These are phyloP conservation scores for Chaetomium fimeti DNA, from an alignment of 495 filamentous ascomycete species.

Conservation along the genomic window DNA sequence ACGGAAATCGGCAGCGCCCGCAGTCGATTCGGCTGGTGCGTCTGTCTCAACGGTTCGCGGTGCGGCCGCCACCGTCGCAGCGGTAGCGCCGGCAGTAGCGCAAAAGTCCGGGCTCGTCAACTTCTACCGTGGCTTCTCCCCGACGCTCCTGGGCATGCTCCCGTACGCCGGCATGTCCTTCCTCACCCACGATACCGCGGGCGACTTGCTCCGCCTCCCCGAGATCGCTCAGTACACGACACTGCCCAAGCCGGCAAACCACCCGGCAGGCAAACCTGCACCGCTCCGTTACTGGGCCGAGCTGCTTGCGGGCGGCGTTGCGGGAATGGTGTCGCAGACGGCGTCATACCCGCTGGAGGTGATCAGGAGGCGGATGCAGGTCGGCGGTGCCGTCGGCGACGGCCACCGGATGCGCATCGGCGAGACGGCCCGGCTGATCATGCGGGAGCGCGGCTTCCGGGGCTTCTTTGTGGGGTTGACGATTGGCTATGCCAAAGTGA, in stretches of 20 bases:
- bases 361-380: conserved; percentile 89
- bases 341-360: conserved; percentile 91
- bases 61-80: conserved; percentile 33
- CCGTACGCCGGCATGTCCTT: conserved; percentile 98
- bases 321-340: conserved; percentile 86
- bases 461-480: conserved; percentile 92
- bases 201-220: conserved; percentile 73
- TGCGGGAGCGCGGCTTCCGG: conserved; percentile 66
- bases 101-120: conserved; percentile 72
- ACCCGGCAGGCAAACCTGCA: conserved; percentile 56
- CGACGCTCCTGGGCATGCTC: conserved; percentile 88
- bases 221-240: conserved; percentile 66
- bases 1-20: conserved; percentile 21
- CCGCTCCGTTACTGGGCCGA: conserved; percentile 79
- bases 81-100: conserved; percentile 32
- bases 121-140: conserved; percentile 92
- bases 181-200: conserved; percentile 84
- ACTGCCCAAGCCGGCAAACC: conserved; percentile 44
- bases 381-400: conserved; percentile 89
- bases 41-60: conserved; percentile 22
- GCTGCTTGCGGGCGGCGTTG: conserved; percentile 75
- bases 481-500: conserved; percentile 91
- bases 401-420: conserved; percentile 71
- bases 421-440: conserved; percentile 75
- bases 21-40: conserved; percentile 12